Evolutionary conservation across 169 alveolate species (phyloP), one percentile per base, ranked within the genome.

Genomic region (Theileria orientalis): DNA sequence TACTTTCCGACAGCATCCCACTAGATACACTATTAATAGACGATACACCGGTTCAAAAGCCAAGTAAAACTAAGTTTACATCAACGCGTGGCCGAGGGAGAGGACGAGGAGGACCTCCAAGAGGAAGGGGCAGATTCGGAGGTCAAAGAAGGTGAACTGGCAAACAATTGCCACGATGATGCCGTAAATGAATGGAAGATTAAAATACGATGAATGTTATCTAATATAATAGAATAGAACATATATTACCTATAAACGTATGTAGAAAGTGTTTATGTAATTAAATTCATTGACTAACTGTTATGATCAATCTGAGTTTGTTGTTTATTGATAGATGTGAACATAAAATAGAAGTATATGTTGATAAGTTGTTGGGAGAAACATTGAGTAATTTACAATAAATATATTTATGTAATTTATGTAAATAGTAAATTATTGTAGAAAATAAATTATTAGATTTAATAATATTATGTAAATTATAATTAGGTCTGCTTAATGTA

Each of bases 1-100:
- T 95, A 41, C 89, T 98, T 13, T 97, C 99, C 19, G 99, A 97
- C 69, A 92, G 96, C 60, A 83, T 97, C 9, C 97, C 98, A 6
- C 83, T 96, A 40, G 99, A 97, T 70, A 95, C 98, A 25, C 88
- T 95, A 46, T 90, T 96, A 37, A 97, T 96, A 16, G 99, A 97
- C 85, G 99, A 97, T 74, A 87, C 97, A 8, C 97, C 99, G 11
- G 93, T 93, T 68, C 93, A 93, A 41, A 91, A 93, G 69, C 85
- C 92, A 25, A 89, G 94, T 44, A 91, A 84, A 71, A 90, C 83
- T 27, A 84, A 85, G 37, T 60, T 72, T 13, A 66, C 73, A 35
- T 16, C 73, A 30, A 54, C 29, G 49, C 51, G 87, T 54, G 89
- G 91, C 21, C 69, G 85, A 52, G 90, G 92, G 0, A 60, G 90